Evolutionary conservation across 2,329 filamentous ascomycete genomes (phyloP).

Genomic region (Zasmidium cellare): DNA sequence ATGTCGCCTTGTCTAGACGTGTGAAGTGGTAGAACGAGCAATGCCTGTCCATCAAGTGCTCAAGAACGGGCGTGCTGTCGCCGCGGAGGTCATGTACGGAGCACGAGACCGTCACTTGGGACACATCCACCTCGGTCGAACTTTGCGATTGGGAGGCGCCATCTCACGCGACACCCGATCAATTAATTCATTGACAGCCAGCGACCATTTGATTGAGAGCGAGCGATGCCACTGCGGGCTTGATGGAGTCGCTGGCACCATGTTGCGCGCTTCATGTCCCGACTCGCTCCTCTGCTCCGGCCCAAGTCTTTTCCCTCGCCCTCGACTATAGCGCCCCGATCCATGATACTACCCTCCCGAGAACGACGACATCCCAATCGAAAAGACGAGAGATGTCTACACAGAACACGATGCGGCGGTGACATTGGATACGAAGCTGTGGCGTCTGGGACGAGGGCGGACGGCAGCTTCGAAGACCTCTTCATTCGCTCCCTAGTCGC

Average conservation of each 20-base stretch:
- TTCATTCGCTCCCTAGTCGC: slow-evolving; percentile 56
- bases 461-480: slow-evolving; percentile 48
- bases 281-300: slow-evolving; percentile 57
- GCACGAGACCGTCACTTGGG: background rate
- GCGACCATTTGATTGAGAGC: background rate
- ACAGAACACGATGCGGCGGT: slow-evolving; percentile 15
- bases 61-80: background rate
- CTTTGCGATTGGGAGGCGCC: background rate
- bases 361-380: background rate
- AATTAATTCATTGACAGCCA: background rate
- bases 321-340: slow-evolving; percentile 14
- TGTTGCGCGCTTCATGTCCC: slow-evolving; percentile 66
- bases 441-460: slow-evolving; percentile 4
- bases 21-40: no score
- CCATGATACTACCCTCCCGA: background rate
- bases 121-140: background rate
- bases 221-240: slow-evolving; percentile 20
- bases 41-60: background rate
- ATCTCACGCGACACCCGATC: slow-evolving; percentile 11
- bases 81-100: slow-evolving; percentile 2
- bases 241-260: slow-evolving; percentile 35
- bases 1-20: slow-evolving; percentile 1
- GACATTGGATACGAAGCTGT: slow-evolving; percentile 9
- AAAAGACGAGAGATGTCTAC: background rate
- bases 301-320: slow-evolving; percentile 46